Base-by-base conservation (phyloP, 768 basidiomycete genomes). In the Suillus decipiens region DNA sequence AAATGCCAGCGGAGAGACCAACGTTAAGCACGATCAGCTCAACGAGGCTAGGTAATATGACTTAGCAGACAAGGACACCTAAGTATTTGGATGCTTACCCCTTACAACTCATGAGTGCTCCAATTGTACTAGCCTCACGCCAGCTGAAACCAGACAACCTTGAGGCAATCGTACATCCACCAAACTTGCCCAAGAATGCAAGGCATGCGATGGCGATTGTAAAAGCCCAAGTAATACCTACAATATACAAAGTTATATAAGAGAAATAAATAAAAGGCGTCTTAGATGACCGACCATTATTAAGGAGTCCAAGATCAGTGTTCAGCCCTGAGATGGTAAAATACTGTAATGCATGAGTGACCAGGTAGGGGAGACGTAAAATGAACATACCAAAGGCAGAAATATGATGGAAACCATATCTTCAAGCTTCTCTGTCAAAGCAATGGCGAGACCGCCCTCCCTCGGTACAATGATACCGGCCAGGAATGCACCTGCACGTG, bases 11-110 rank as follows among this genome's bases (percentile, higher is more conserved):
- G 2, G 83, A 79, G 2, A 96, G 80, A 3, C 96, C 96, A 65
- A 99, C 92, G 69, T 99, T 99, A 65, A 99, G 87, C 4, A 99
- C 96, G 69, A 99, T 97, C 19, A 98, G 81, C 71, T 97, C 96
- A 11, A 98, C 91, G 5, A 97, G 81, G 28, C 90, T 92, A 60
- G 9, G 55, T 19, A 11, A 41, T 19, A 45, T 7, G 14, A 19
- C 34, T 69, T 17, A 71, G 63, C 22, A 4, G 8, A 58, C 34
- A 19, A 5, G 34, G 6, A 56, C 3, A 55, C 10, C 50, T 39
- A 55, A 24, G 59, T 11, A 41, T 0, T 5, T 19, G 24, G 12
- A n/a, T 1, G 31, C 80, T 41, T 57, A 90, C 90, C 94, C 95
- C 82, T 99, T 96, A 72, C 95, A 96, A 70, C 89, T 92, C 96